These are phyloP conservation scores for Kazachstania viticola DNA, from an alignment of 805 yeast genomes.

Conservation along the genomic window DNA sequence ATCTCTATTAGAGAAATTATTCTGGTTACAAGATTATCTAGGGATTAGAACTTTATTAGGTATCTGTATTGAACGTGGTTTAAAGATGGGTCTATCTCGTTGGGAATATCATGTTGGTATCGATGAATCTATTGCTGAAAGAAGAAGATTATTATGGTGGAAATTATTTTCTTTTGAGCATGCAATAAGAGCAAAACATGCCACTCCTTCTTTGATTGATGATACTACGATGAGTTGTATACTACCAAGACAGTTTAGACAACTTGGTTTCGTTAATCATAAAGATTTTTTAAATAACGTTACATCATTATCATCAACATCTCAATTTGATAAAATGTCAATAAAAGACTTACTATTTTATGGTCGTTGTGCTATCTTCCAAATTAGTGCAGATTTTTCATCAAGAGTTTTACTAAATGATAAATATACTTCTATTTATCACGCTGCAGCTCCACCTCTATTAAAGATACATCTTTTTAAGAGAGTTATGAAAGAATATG, in stretches of 20 bases:
- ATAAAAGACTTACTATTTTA: constrained; percentile 8
- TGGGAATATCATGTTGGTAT: constrained; percentile 28
- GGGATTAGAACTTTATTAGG: constrained; percentile 15
- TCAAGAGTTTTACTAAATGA: constrained; percentile 15
- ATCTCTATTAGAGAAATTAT: constrained; percentile 14
- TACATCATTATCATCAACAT: constrained; percentile 2
- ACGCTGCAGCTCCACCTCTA: constrained; percentile 14
- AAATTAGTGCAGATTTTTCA: constrained; percentile 13
- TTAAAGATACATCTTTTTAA: constrained; percentile 8
- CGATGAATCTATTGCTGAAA: constrained; percentile 21
- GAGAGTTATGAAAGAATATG: constrained; percentile 12
- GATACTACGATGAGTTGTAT: constrained; percentile 16
- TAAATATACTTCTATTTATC: constrained; percentile 19
- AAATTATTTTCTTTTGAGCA: constrained; percentile 19
- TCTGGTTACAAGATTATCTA: constrained; percentile 17
- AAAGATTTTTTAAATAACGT: constrained; percentile 12
- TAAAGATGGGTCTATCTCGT: constrained; percentile 19
- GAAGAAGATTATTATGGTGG: constrained; percentile 24
- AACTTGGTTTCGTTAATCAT: constrained; percentile 16
- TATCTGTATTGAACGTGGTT: constrained; percentile 15
- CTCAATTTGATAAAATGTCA: constrained; percentile 10
- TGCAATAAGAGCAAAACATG: constrained; percentile 6
- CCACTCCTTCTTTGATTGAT: constrained; percentile 13
- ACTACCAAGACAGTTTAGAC: constrained; percentile 16
- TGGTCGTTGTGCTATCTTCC: constrained; percentile 12